phyloP scores from a whole-genome alignment of 1,139 yeast species.

The Pichiaceae sp. region DNA sequence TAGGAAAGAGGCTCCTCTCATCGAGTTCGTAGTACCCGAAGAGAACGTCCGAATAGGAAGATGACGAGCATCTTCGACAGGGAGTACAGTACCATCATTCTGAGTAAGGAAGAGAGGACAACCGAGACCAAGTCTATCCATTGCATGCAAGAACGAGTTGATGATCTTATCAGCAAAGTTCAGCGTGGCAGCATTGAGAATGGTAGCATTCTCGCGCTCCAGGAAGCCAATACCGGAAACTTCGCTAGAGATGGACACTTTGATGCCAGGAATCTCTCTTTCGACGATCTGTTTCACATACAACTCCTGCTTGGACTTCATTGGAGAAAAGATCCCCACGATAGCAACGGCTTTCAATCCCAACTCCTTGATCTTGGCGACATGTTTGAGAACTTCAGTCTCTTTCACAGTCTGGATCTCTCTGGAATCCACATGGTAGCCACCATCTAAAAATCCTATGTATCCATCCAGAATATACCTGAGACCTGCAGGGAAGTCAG shows the following conservation, averaged over 20 bases:
- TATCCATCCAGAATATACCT: constrained; percentile 21
- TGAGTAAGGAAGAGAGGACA: constrained; percentile 27
- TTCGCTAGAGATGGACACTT: constrained; percentile 22
- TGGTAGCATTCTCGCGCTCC: constrained; percentile 27
- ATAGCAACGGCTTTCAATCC: constrained; percentile 23
- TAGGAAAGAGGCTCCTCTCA: constrained; percentile 28
- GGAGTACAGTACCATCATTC: constrained; percentile 27
- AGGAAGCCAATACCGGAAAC: constrained; percentile 26
- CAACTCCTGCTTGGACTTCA: constrained; percentile 23
- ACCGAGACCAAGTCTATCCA: constrained; percentile 17
- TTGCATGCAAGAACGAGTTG: constrained; percentile 21
- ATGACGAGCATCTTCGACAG: constrained; percentile 21
- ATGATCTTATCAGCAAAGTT: constrained; percentile 25
- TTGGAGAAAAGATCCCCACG: constrained; percentile 23
- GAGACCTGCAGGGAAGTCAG: constrained; percentile 25
- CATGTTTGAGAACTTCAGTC: constrained; percentile 17
- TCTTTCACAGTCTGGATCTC: constrained; percentile 21
- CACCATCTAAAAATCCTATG: constrained; percentile 23
- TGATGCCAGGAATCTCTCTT: constrained; percentile 15
- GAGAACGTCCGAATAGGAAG: constrained; percentile 27
- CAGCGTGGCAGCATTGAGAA: constrained; percentile 26
- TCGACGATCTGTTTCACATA: constrained; percentile 19
- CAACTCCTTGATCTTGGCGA: constrained; percentile 15
- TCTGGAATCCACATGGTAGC: constrained; percentile 24
- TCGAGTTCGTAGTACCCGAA: constrained; percentile 29